phyloP scores from a whole-genome alignment of 2,329 filamentous ascomycete species.

The Sporothrix schenckii region DNA sequence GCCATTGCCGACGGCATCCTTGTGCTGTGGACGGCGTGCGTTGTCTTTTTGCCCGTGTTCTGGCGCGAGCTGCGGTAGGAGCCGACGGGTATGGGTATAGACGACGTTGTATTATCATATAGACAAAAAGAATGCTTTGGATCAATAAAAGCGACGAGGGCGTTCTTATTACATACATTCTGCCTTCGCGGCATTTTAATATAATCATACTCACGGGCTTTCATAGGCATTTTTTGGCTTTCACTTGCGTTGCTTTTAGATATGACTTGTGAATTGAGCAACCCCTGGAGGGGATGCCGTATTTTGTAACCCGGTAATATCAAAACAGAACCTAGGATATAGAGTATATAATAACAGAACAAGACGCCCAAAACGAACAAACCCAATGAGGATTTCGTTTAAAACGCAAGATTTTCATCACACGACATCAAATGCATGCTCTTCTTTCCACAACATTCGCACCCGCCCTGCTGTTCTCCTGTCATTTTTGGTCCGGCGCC shows the following conservation, averaged over 20 bases:
- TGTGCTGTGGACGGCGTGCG: conserved; percentile 78
- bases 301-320: background rate
- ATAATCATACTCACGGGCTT: conserved; percentile 11
- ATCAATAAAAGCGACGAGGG: conserved; percentile 8
- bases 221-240: background rate
- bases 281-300: background rate
- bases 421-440: background rate
- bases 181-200: conserved; percentile 17
- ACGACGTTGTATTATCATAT: too few species aligned
- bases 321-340: conserved; percentile 18
- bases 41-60: conserved; percentile 82
- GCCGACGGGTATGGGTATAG: too few species aligned
- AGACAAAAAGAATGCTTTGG: background rate
- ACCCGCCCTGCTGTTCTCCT: background rate
- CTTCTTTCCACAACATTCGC: background rate
- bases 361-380: background rate
- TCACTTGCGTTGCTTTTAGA: background rate
- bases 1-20: conserved; percentile 66
- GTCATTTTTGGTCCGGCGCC: background rate
- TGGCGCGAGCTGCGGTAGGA: conserved; percentile 45
- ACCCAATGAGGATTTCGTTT: background rate
- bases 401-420: conserved; percentile 5
- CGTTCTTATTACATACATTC: background rate
- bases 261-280: background rate
- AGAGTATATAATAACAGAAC: conserved; percentile 6